Conservation (phyloP, 2,329 filamentous ascomycete species). For the Paraphoma chrysanthemicola region DNA sequence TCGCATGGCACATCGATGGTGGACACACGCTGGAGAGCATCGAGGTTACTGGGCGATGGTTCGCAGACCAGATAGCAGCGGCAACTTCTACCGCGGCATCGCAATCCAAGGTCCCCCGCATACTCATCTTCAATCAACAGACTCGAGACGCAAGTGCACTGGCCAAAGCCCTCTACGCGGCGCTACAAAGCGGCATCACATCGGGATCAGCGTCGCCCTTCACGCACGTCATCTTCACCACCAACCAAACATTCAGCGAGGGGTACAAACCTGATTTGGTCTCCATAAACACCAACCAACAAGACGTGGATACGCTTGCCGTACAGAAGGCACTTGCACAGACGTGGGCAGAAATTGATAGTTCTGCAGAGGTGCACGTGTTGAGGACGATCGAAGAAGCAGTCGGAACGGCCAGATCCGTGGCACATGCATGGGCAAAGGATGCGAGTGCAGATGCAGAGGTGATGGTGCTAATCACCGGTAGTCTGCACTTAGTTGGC, state of each 20-base stretch:
- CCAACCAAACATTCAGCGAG: conserved; percentile 72
- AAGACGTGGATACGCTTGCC: conserved; percentile 63
- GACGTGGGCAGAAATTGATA: conserved; percentile 59
- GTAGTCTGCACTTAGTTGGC: conserved; percentile 84
- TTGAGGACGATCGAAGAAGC: conserved; percentile 73
- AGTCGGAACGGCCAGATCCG: conserved; percentile 62
- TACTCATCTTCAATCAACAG: conserved; percentile 92
- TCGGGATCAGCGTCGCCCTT: conserved; percentile 59
- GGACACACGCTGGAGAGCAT: conserved; percentile 89
- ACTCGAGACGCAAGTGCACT: conserved; percentile 76
- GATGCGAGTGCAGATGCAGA: conserved; percentile 44
- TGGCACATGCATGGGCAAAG: conserved; percentile 40
- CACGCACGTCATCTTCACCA: conserved; percentile 78
- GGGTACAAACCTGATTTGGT: conserved; percentile 71
- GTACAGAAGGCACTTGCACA: conserved; percentile 73
- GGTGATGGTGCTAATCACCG: conserved; percentile 75
- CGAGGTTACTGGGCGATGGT: conserved; percentile 78
- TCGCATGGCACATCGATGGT: conserved; percentile 84
- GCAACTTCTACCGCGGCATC: conserved; percentile 41
- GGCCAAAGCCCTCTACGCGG: conserved; percentile 67
- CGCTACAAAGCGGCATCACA: conserved; percentile 51
- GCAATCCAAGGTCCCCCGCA: conserved; percentile 49
- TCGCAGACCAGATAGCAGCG: conserved; percentile 56
- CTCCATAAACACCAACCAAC: conserved; percentile 65
- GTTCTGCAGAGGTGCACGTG: conserved; percentile 60